Evolutionary conservation across 2,329 filamentous ascomycete species (phyloP), one percentile per base, ranked within the genome.

Genomic region (Alternaria triticina): DNA sequence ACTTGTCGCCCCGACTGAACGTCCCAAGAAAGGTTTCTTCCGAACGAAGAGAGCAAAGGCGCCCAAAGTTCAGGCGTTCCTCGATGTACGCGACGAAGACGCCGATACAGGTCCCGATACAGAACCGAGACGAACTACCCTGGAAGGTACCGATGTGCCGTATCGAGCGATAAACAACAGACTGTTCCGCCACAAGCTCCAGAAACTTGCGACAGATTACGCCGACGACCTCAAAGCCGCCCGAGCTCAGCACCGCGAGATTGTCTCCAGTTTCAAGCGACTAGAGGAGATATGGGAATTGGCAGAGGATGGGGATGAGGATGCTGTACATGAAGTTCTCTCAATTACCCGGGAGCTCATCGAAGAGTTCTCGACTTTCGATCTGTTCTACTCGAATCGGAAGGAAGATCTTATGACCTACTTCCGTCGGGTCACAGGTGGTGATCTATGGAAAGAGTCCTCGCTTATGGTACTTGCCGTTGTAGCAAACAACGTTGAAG

Each of bases 301-400:
- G 15, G 81, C 87, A 62, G 82, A 86, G 64, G 76, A 78, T 22
- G 86, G 85, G 10, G 81, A 87, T 27, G 75, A 82, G 23, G 80
- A 83, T 44, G 84, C 85, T 4, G 82, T 83, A 7, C 82, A 85
- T 43, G 84, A 87, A 54, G 90, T 87, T 83, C 80, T 90, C 13
- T 85, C 88, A 52, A 86, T 86, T 63, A 87, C 87, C 0, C 83
- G 85, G 64, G 83, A 84, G 61, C 80, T 90, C 61, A 80, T 89
- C 45, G 84, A 87, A 57, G 87, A 89, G 61, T 91, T 90, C 70
- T 83, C 85, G 8, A 84, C 84, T 10, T 88, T 88, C 64, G 84
- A 86, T 54, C 80, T 85, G 4, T 89, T 90, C 75, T 90, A 87
- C 73, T 75, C 54, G 67, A 84, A 70, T 81, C 86, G 67, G 23